Evolutionary conservation across 2,329 filamentous ascomycete genomes (phyloP).

Genomic region (Diplodia intermedia): DNA sequence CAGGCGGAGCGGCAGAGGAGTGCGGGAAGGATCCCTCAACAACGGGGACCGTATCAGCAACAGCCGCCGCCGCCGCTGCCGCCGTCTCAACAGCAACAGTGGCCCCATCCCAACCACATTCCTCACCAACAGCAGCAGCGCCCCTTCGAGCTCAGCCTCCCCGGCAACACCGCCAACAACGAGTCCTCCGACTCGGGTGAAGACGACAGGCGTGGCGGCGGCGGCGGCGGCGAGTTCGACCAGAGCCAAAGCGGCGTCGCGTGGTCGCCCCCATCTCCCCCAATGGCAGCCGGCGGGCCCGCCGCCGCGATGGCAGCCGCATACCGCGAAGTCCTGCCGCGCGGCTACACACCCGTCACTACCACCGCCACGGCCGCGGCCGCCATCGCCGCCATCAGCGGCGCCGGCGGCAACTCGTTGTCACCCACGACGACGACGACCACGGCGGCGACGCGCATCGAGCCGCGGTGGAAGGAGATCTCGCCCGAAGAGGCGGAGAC

Average conservation of each 20-base stretch:
- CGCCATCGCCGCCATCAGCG: background rate
- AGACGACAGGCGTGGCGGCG: background rate
- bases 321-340: conserved; percentile 46
- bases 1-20: conserved; percentile 34
- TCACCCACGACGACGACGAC: background rate
- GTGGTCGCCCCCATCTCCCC: background rate
- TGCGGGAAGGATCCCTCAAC: conserved; percentile 47
- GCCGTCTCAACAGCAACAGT: background rate
- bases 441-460: background rate
- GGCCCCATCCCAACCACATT: background rate
- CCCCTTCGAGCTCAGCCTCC: conserved; percentile 27
- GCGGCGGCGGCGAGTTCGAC: background rate
- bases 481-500: conserved; percentile 9
- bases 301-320: conserved; percentile 32
- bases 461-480: conserved; percentile 15
- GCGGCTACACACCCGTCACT: conserved; percentile 35
- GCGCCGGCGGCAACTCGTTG: background rate
- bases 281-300: background rate
- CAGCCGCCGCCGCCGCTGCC: background rate
- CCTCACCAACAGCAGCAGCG: conserved; percentile 30
- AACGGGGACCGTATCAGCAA: background rate
- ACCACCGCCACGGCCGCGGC: background rate
- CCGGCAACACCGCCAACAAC: conserved; percentile 25
- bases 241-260: background rate
- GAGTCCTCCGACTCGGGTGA: conserved; percentile 29